A percentile compares a stretch with the other conserved stretches of the same genome.
These are phyloP conservation scores for Coleophoma eucalyptorum DNA, from an alignment of 2,329 filamentous ascomycete genomes.

Conservation along the genomic window DNA sequence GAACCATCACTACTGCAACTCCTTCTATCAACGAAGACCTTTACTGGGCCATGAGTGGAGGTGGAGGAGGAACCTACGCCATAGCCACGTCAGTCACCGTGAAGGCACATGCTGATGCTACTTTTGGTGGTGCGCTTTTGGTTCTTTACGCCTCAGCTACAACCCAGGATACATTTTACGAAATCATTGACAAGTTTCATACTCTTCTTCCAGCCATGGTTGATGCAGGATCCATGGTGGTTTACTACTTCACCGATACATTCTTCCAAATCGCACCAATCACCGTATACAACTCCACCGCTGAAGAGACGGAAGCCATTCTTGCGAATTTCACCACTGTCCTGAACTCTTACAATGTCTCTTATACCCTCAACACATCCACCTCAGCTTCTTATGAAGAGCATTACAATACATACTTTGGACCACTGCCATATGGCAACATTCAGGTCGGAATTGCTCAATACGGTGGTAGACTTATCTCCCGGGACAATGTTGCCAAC, in stretches of 20 bases:
- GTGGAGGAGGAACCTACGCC: slow-evolving; percentile 56
- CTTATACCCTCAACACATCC: slow-evolving; percentile 21
- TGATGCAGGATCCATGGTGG: slow-evolving; percentile 43
- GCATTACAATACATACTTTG: slow-evolving; percentile 25
- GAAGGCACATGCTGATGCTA: slow-evolving; percentile 41
- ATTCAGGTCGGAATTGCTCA: slow-evolving; percentile 26
- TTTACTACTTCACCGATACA: slow-evolving; percentile 43
- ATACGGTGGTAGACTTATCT: slow-evolving; percentile 40
- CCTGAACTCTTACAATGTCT: slow-evolving; percentile 33
- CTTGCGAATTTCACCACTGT: slow-evolving; percentile 39
- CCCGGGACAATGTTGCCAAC: slow-evolving; percentile 27
- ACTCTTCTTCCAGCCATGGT: slow-evolving; percentile 39
- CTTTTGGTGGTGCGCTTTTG: slow-evolving; percentile 39
- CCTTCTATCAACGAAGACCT: slow-evolving; percentile 47
- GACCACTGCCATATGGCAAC: slow-evolving; percentile 23
- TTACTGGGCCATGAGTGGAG: slow-evolving; percentile 60
- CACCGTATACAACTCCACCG: slow-evolving; percentile 42
- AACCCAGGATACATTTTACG: slow-evolving; percentile 40
- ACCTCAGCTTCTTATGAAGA: slow-evolving; percentile 22
- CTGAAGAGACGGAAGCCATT: slow-evolving; percentile 36
- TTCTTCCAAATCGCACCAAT: slow-evolving; percentile 43
- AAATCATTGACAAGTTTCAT: slow-evolving; percentile 42
- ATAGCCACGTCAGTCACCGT: slow-evolving; percentile 52
- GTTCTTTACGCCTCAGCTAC: slow-evolving; percentile 32
- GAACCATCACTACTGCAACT: slow-evolving; percentile 43